phyloP scores from a whole-genome alignment of 2,329 filamentous ascomycete species.

The Pseudogymnoascus verrucosus region DNA sequence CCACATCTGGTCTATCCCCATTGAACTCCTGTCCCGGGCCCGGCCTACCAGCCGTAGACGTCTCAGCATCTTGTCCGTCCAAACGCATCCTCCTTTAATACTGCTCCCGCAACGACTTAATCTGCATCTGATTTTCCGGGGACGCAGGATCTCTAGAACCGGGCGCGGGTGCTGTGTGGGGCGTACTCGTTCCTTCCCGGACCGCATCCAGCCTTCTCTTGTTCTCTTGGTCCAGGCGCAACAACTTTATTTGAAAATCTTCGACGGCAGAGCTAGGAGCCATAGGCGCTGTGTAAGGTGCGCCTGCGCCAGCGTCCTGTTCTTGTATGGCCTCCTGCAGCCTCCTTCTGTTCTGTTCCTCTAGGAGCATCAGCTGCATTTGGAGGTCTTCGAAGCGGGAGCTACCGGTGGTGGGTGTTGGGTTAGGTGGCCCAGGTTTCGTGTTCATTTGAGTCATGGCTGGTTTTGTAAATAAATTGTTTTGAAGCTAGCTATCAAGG shows the following conservation, averaged over 20 bases:
- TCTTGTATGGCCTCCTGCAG: slow-evolving; percentile 73
- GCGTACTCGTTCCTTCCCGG: slow-evolving; percentile 43
- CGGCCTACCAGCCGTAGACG: slow-evolving; percentile 41
- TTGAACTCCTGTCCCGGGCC: not conserved
- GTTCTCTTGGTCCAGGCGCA: slow-evolving; percentile 80
- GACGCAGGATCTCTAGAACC: no score
- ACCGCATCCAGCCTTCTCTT: slow-evolving; percentile 81
- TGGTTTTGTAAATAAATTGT: not conserved
- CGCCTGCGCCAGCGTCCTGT: slow-evolving; percentile 39
- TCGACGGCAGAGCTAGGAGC: slow-evolving; percentile 64
- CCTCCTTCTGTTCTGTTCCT: slow-evolving; percentile 82
- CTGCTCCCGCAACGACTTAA: slow-evolving; percentile 80
- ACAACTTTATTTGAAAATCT: slow-evolving; percentile 85
- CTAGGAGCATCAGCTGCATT: slow-evolving; percentile 80
- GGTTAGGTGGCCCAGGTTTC: not conserved
- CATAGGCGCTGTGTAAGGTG: slow-evolving; percentile 29
- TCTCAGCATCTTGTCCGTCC: slow-evolving; percentile 72
- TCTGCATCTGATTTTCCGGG: slow-evolving; percentile 74
- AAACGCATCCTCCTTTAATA: slow-evolving; percentile 81
- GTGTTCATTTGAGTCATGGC: not conserved
- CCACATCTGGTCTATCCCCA: not conserved
- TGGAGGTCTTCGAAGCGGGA: slow-evolving; percentile 81
- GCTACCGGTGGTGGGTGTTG: slow-evolving; percentile 38
- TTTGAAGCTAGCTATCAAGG: not conserved
- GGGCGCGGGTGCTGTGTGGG: not conserved